A percentile compares a stretch with the other conserved stretches of the same genome.
Evolutionary conservation across 2,329 filamentous ascomycete species (phyloP).

Genomic region (Trichoderma sp.): DNA sequence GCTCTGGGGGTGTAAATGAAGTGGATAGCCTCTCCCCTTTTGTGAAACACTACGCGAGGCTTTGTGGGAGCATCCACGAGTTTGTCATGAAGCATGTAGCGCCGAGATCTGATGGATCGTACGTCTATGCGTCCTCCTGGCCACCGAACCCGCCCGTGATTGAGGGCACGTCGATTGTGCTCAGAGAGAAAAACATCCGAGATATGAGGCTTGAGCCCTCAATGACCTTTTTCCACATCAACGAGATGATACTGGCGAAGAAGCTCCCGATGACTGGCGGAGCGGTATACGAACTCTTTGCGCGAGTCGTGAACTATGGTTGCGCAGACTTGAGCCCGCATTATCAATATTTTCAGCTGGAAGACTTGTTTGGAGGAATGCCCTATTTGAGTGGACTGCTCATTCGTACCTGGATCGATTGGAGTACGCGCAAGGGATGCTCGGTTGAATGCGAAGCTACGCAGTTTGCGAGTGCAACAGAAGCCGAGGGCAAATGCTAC

Average conservation of each 20-base stretch:
- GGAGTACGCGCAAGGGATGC: conserved; percentile 33
- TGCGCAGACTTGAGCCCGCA: conserved; percentile 46
- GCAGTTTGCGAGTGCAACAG: conserved; percentile 28
- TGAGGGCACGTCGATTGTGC: not conserved
- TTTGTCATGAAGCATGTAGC: not conserved
- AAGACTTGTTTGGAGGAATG: conserved; percentile 60
- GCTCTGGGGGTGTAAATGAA: not conserved
- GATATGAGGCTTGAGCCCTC: conserved; percentile 20
- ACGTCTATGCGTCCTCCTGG: not conserved
- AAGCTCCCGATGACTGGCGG: conserved; percentile 37
- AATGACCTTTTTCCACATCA: conserved; percentile 63
- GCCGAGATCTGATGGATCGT: not conserved
- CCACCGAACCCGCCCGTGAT: not conserved
- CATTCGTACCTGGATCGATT: not conserved
- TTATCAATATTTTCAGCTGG: conserved; percentile 65
- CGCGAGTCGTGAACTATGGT: conserved; percentile 58
- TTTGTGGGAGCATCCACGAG: not conserved
- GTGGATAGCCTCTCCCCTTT: not conserved
- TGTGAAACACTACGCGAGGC: not conserved
- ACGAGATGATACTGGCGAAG: conserved; percentile 58
- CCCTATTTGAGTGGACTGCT: conserved; percentile 48
- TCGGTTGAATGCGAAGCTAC: conserved; percentile 32
- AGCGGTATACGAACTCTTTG: conserved; percentile 63
- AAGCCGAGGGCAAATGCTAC: conserved; percentile 34
- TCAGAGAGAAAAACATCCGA: not conserved